phyloP scores from a whole-genome alignment of 208 protist genomes.

The Leishmania turanica region DNA sequence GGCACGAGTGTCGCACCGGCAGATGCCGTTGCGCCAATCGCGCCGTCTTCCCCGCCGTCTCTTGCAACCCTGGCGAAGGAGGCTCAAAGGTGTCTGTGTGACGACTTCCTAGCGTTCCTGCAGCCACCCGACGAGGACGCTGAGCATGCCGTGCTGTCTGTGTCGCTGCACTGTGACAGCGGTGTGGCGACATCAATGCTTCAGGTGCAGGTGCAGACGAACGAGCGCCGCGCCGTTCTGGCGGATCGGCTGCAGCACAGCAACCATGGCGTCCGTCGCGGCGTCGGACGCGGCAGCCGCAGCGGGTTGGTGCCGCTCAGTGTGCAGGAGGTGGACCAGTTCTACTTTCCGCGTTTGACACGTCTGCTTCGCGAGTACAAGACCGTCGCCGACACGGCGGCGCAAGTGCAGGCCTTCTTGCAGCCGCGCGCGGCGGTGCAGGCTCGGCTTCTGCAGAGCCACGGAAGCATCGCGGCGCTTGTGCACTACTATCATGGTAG shows the following conservation, averaged over 20 bases:
- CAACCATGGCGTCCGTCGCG: slow-evolving; percentile 25
- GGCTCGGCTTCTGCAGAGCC: slow-evolving; percentile 40
- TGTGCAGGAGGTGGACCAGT: slow-evolving; percentile 29
- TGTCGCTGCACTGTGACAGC: slow-evolving; percentile 37
- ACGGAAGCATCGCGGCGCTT: slow-evolving; percentile 46
- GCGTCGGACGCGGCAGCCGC: slow-evolving; percentile 20
- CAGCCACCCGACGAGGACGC: slow-evolving; percentile 45
- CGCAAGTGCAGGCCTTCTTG: slow-evolving; percentile 46
- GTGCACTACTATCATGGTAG: slow-evolving; percentile 82
- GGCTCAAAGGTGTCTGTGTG: slow-evolving; percentile 47
- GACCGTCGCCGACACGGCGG: slow-evolving; percentile 39
- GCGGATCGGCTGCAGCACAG: slow-evolving; percentile 42
- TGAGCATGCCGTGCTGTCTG: slow-evolving; percentile 35
- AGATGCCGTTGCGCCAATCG: neutral
- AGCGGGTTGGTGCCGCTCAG: slow-evolving; percentile 18
- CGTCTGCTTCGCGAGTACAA: slow-evolving; percentile 35
- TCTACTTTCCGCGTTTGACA: slow-evolving; percentile 52
- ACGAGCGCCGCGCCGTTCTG: slow-evolving; percentile 56
- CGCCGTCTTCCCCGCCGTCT: neutral
- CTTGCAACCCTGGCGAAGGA: slow-evolving; percentile 30
- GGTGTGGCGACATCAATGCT: slow-evolving; percentile 51
- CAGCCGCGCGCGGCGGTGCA: slow-evolving; percentile 28
- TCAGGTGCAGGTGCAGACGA: slow-evolving; percentile 74
- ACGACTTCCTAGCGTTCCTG: slow-evolving; percentile 65
- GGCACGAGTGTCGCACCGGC: neutral